Percentiles rank a stretch among this genome's conserved stretches.
phyloP scores from a whole-genome alignment of 2,329 filamentous ascomycete species.

The Phoma sp. region DNA sequence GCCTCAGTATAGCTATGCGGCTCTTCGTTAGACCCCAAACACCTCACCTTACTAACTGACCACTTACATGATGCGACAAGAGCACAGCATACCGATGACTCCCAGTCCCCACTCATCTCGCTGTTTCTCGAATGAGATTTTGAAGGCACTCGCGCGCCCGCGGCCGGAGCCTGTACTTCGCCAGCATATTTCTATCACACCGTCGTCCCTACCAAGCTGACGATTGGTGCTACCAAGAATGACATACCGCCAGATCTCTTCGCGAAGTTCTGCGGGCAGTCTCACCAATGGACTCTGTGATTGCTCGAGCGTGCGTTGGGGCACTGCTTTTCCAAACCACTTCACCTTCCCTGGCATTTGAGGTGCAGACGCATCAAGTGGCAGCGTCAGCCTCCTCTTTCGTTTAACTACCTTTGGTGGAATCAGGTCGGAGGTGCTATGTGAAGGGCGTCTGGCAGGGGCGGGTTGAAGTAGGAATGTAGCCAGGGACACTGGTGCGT shows the following conservation, averaged over 20 bases:
- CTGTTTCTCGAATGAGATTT: not conserved
- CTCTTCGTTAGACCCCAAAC: too few relatives aligned
- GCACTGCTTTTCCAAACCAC: not conserved
- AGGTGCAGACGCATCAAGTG: not conserved
- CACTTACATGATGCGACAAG: slow-evolving; percentile 5
- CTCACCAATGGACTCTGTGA: not conserved
- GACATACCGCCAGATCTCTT: slow-evolving; percentile 1
- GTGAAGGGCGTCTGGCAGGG: not conserved
- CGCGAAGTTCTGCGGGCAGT: slow-evolving; percentile 2
- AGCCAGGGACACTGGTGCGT: not conserved
- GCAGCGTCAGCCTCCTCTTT: slow-evolving; percentile 2
- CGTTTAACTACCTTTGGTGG: not conserved
- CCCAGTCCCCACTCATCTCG: not conserved
- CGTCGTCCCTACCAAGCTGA: not conserved
- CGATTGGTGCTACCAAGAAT: not conserved
- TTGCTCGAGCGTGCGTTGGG: not conserved
- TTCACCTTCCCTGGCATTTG: not conserved
- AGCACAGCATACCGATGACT: not conserved
- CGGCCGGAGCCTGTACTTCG: not conserved
- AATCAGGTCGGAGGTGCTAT: not conserved
- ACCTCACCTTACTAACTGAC: too few relatives aligned
- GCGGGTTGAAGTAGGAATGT: not conserved
- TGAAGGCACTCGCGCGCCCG: slow-evolving; percentile 2
- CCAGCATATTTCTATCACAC: not conserved
- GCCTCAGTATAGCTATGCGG: not conserved